phyloP scores from a whole-genome alignment of 345 rosid genomes.

The Anacardium occidentale region DNA sequence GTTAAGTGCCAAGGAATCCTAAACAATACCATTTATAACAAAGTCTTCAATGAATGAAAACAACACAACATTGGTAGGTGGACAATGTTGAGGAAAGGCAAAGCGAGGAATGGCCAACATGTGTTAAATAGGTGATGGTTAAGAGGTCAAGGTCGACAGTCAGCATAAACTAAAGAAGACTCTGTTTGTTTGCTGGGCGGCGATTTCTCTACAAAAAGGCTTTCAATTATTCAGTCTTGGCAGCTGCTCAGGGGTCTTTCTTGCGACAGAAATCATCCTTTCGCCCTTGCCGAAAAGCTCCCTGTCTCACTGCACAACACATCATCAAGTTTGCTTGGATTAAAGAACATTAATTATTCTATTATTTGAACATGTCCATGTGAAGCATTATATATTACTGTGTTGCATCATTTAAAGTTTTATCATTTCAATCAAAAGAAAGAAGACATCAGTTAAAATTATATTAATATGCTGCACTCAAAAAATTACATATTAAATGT shows the following conservation, averaged over 20 bases:
- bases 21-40: not conserved
- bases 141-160: not conserved
- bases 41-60: not conserved
- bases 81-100: constrained; percentile 8
- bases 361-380: not conserved
- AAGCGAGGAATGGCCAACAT: constrained; percentile 4
- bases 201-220: not conserved
- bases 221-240: constrained; percentile 17
- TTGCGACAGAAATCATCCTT: not conserved
- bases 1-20: too few relatives aligned
- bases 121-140: not conserved
- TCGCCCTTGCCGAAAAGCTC: constrained; percentile 5
- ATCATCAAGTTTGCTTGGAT: not conserved
- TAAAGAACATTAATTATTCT: not conserved
- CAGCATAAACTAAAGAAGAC: not conserved
- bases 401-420: too few relatives aligned
- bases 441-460: too few relatives aligned
- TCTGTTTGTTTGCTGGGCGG: not conserved
- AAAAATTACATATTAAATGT: too few relatives aligned
- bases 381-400: not conserved
- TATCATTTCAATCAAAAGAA: too few relatives aligned
- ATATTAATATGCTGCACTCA: too few relatives aligned
- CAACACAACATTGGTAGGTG: not conserved
- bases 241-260: constrained; percentile 6
- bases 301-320: not conserved